phyloP scores from a whole-genome alignment of 495 filamentous ascomycete genomes.

The Penicillium coffeae region DNA sequence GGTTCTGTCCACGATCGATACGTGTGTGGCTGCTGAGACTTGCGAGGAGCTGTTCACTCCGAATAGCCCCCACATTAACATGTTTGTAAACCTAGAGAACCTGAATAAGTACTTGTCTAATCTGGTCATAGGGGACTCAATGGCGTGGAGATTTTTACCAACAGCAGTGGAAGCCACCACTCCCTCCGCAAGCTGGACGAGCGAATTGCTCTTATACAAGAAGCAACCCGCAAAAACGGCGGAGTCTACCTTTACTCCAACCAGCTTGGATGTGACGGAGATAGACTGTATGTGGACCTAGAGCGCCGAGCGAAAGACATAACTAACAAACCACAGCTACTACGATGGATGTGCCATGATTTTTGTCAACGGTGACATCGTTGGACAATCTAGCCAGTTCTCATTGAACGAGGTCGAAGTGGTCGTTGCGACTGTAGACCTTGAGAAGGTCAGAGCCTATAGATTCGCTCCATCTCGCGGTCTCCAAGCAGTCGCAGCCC shows the following conservation, averaged over 20 bases:
- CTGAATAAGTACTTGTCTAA: conserved; percentile 7
- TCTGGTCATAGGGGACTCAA: conserved; percentile 10
- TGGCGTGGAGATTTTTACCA: conserved; percentile 68
- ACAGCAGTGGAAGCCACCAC: conserved; percentile 67
- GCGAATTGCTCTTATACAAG: conserved; percentile 65
- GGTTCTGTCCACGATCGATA: conserved; percentile 67
- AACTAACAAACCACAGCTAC: conserved; percentile 24
- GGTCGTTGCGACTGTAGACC: conserved; percentile 69
- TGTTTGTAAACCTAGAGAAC: neutral
- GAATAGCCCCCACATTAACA: conserved; percentile 24
- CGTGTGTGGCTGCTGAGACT: conserved; percentile 63
- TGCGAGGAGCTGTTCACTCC: conserved; percentile 77
- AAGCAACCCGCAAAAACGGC: conserved; percentile 65
- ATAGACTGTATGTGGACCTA: conserved; percentile 31
- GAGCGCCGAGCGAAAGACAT: neutral
- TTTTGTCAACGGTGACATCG: conserved; percentile 62
- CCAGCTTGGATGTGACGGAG: conserved; percentile 68
- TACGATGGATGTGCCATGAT: conserved; percentile 72
- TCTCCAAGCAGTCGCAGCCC: conserved; percentile 29
- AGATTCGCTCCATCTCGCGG: conserved; percentile 23
- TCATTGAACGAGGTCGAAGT: conserved; percentile 75
- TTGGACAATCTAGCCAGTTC: conserved; percentile 70
- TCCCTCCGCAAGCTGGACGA: conserved; percentile 70
- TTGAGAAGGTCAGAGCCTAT: conserved; percentile 62
- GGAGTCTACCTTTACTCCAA: conserved; percentile 73